phyloP scores from a whole-genome alignment of 768 basidiomycete genomes.

The Exsudoporus frostii region DNA sequence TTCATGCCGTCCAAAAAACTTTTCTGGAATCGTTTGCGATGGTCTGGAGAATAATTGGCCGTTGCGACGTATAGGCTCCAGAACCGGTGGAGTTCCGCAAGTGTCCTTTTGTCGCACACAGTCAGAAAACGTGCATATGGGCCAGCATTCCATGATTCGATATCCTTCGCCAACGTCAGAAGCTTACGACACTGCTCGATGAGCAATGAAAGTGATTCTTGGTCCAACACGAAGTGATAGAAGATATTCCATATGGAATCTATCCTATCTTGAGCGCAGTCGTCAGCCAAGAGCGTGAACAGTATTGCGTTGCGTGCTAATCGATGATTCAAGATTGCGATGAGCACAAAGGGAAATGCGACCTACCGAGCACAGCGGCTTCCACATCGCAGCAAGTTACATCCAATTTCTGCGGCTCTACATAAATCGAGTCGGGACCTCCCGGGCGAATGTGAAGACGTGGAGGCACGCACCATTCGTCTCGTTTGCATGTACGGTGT shows the following conservation, averaged over 20 bases:
- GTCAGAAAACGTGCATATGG: conserved; percentile 27
- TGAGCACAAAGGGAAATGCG: background rate
- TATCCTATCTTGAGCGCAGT: conserved; percentile 10
- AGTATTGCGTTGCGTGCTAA: conserved; percentile 30
- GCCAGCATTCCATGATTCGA: conserved; percentile 24
- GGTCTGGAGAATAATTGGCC: conserved; percentile 9
- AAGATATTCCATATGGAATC: conserved; percentile 31
- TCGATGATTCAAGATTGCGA: background rate
- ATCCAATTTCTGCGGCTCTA: conserved; percentile 26
- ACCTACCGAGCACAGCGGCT: conserved; percentile 29
- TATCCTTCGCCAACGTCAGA: conserved; percentile 8
- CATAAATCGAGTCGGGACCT: background rate
- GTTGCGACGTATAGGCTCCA: conserved; percentile 21
- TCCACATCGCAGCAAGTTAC: conserved; percentile 32
- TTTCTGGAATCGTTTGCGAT: conserved; percentile 13
- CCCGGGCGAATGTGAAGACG: background rate
- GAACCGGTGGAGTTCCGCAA: conserved; percentile 19
- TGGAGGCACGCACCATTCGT: conserved; percentile 8
- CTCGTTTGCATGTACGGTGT: conserved; percentile 37
- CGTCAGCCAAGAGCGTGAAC: conserved; percentile 28
- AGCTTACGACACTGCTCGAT: conserved; percentile 29
- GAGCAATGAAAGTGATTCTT: conserved; percentile 23
- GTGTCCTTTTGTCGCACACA: conserved; percentile 23
- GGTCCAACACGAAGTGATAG: conserved; percentile 29
- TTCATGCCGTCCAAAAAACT: conserved; percentile 22